phyloP scores from a whole-genome alignment of 129 eudicot species.

The Centella asiatica region DNA sequence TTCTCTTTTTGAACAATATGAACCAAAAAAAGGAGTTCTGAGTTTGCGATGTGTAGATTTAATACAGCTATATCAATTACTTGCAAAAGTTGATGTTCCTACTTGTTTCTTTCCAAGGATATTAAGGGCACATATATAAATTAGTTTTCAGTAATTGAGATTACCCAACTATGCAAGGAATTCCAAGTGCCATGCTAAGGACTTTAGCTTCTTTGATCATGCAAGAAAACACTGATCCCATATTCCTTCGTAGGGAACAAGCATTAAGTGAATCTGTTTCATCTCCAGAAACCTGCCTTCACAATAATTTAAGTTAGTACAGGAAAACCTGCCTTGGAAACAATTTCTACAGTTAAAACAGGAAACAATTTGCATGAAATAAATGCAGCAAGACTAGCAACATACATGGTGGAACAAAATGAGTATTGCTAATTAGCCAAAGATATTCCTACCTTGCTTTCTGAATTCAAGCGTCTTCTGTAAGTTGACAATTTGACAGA shows the following conservation, averaged over 20 bases:
- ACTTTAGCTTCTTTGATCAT: slow-evolving; percentile 91
- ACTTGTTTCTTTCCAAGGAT: no score
- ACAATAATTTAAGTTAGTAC: no score
- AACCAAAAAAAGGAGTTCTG: background rate
- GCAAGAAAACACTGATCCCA: slow-evolving; percentile 93
- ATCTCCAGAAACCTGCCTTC: slow-evolving; percentile 42
- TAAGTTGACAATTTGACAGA: slow-evolving; percentile 80
- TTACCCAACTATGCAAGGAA: slow-evolving; percentile 96
- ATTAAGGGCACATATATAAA: no score
- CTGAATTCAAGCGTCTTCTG: slow-evolving; percentile 57
- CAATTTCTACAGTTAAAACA: background rate
- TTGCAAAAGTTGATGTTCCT: no score
- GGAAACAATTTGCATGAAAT: background rate
- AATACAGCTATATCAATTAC: no score
- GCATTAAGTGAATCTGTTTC: slow-evolving; percentile 34
- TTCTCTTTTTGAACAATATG: background rate
- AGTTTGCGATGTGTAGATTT: no score
- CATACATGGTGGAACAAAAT: background rate
- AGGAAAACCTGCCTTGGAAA: no score
- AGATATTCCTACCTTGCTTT: slow-evolving; percentile 38
- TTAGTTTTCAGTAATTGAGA: background rate
- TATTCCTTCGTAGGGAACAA: slow-evolving; percentile 57
- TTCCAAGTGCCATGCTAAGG: slow-evolving; percentile 65
- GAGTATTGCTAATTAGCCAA: background rate
- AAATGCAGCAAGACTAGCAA: background rate